A percentile compares a stretch with the other conserved stretches of the same genome.
Evolutionary conservation across 2,329 filamentous ascomycete species (phyloP).

Genomic region (Stagonosporopsis tanaceti): DNA sequence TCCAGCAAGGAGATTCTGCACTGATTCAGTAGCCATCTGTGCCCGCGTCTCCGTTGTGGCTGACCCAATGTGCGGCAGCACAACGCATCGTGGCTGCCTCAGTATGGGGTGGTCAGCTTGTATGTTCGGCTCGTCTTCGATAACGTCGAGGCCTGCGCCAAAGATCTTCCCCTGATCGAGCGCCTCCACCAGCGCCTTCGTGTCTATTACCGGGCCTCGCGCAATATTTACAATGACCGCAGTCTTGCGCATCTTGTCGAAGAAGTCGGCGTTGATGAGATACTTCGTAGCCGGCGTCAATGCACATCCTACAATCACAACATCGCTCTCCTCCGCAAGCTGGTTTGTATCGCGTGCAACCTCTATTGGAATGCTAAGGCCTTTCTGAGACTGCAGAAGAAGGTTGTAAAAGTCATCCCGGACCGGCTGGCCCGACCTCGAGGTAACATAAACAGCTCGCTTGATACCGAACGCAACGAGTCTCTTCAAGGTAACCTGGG

Average conservation of each 20-base stretch:
- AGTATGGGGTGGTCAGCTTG: conserved; percentile 57
- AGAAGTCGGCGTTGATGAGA: conserved; percentile 41
- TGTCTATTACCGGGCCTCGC: conserved; percentile 63
- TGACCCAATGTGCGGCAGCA: conserved; percentile 67
- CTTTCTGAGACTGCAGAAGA: conserved; percentile 1
- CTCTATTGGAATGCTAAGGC: conserved; percentile 27
- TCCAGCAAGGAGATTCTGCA: conserved; percentile 60
- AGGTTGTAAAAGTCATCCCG: conserved; percentile 38
- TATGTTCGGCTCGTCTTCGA: conserved; percentile 62
- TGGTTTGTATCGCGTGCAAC: conserved; percentile 29
- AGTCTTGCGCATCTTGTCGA: conserved; percentile 60
- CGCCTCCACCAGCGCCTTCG: conserved; percentile 60
- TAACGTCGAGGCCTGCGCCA: conserved; percentile 64
- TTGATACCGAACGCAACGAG: conserved; percentile 40
- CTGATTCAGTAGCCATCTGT: conserved; percentile 65
- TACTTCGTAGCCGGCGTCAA: conserved; percentile 40
- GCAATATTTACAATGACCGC: conserved; percentile 66
- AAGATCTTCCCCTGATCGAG: conserved; percentile 60
- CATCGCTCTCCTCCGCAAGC: conserved; percentile 41
- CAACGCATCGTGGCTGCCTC: conserved; percentile 58
- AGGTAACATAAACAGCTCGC: conserved; percentile 36
- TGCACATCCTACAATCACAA: conserved; percentile 41
- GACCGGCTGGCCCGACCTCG: conserved; percentile 32
- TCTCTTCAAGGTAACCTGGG: conserved; percentile 36
- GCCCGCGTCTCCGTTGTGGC: conserved; percentile 64